Evolutionary conservation across 2,329 filamentous ascomycete genomes (phyloP), one percentile per base, ranked within the genome.

Genomic region (Fusarium nisikadoi): DNA sequence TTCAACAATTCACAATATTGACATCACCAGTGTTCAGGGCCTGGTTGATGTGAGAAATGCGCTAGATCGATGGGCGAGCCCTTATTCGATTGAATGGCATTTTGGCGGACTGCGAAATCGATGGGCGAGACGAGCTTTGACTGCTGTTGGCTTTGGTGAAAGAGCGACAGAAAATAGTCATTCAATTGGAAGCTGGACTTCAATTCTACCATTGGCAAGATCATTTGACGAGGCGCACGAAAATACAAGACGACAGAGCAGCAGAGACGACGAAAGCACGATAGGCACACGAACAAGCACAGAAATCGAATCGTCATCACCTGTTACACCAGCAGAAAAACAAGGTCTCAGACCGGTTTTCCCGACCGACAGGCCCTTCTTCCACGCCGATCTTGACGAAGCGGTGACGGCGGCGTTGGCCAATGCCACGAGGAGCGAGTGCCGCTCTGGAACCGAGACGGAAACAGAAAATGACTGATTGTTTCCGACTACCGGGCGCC

Each of bases 71-170:
- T 86, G 89, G 73, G 84, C 87, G 1, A 77, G 81, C 7, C 86
- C 86, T 1, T 82, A 84, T 43, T 68, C 76, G 1, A 84, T 86
- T 13, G 84, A 87, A 68, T 87, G 85, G 84, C 86, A 88, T 70
- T 85, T 91, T 72, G 87, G 88, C 3, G 83, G 84, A 43, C 81
- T 90, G 12, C 81, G 81, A 64, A 89, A 88, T 74, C 84, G 85
- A 13, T 91, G 88, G 89, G 85, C 87, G 10, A 84, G 87, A 33
- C 85, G 88, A 7, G 87, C 88, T 1, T 84, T 91, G 0, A 84
- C 87, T 2, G 83, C 83, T 0, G 86, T 86, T 2, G 89, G 89
- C 1, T 91, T 91, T 65, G 89, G 89, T 0, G 85, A 81, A 60
- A 84, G 80, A 2, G 77, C 75, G 0, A 66, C 76, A 14, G 69